Percentiles rank a stretch among this genome's conserved stretches.
Evolutionary conservation across 306 rosid genomes (phyloP).

Genomic region (Crotalaria pallida): DNA sequence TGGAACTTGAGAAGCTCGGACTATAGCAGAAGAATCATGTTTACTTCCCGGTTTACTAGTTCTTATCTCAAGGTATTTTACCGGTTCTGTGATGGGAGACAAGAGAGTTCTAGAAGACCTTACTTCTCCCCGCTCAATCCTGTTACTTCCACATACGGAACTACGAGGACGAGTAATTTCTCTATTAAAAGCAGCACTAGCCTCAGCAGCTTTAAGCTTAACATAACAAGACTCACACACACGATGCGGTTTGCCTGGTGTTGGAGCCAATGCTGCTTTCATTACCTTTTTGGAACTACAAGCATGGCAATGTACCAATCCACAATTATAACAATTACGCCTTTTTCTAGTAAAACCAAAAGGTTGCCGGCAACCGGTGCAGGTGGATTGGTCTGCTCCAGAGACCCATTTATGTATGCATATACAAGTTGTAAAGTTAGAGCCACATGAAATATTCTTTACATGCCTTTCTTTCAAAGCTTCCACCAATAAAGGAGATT

Average conservation of each 20-base stretch:
- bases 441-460: constrained; percentile 77
- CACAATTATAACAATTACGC: constrained; percentile 93
- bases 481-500: constrained; percentile 76
- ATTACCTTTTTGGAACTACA: constrained; percentile 89
- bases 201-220: constrained; percentile 68
- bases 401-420: constrained; percentile 94
- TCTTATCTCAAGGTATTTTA: constrained; percentile 54
- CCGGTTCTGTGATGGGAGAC: constrained; percentile 56
- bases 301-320: constrained; percentile 86
- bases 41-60: constrained; percentile 34
- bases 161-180: constrained; percentile 41
- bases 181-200: constrained; percentile 29
- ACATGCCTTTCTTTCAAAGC: constrained; percentile 81
- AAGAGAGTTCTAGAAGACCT: constrained; percentile 58
- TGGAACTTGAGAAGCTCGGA: constrained; percentile 63
- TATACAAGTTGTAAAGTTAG: constrained; percentile 72
- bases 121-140: constrained; percentile 39
- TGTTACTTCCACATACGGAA: constrained; percentile 48
- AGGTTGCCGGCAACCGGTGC: constrained; percentile 88
- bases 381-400: constrained; percentile 88
- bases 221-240: constrained; percentile 83
- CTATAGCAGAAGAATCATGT: constrained; percentile 44
- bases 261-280: constrained; percentile 88
- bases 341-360: constrained; percentile 95
- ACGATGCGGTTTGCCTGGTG: constrained; percentile 94